These are phyloP conservation scores for Lentinula lateritia DNA, from an alignment of 768 basidiomycete genomes.

Conservation along the genomic window DNA sequence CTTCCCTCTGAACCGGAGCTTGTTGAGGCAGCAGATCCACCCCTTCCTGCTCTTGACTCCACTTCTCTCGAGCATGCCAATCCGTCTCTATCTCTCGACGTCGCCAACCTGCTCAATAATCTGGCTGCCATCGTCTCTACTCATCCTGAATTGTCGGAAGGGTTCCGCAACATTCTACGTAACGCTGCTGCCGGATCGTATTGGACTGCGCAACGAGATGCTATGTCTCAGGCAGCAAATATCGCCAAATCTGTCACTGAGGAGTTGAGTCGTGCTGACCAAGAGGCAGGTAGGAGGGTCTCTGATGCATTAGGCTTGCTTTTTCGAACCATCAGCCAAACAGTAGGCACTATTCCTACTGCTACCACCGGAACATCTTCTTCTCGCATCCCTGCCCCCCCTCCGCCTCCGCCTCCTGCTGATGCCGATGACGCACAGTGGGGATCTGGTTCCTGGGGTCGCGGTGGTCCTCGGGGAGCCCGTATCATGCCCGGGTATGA, in stretches of 20 bases:
- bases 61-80: slow-evolving; percentile 17
- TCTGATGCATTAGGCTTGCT: slow-evolving; percentile 58
- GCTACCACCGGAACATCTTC: neutral
- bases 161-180: slow-evolving; percentile 54
- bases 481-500: neutral
- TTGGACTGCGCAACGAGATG: slow-evolving; percentile 59
- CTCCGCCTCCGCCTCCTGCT: slow-evolving; percentile 11
- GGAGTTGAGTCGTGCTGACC: slow-evolving; percentile 46
- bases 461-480: neutral
- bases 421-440: neutral
- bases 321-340: slow-evolving; percentile 46
- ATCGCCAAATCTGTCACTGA: slow-evolving; percentile 44
- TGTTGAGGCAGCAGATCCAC: slow-evolving; percentile 32
- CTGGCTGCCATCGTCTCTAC: slow-evolving; percentile 50
- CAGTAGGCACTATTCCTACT: slow-evolving; percentile 3
- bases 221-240: slow-evolving; percentile 52
- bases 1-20: neutral
- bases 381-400: neutral
- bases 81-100: slow-evolving; percentile 55
- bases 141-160: slow-evolving; percentile 71
- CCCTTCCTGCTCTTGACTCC: slow-evolving; percentile 41
- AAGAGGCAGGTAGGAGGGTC: slow-evolving; percentile 59
- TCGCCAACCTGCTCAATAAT: slow-evolving; percentile 54
- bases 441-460: neutral
- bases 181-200: slow-evolving; percentile 64